Conservation (phyloP, 1,139 yeast genomes). For the Debaryomycetaceae sp. region DNA sequence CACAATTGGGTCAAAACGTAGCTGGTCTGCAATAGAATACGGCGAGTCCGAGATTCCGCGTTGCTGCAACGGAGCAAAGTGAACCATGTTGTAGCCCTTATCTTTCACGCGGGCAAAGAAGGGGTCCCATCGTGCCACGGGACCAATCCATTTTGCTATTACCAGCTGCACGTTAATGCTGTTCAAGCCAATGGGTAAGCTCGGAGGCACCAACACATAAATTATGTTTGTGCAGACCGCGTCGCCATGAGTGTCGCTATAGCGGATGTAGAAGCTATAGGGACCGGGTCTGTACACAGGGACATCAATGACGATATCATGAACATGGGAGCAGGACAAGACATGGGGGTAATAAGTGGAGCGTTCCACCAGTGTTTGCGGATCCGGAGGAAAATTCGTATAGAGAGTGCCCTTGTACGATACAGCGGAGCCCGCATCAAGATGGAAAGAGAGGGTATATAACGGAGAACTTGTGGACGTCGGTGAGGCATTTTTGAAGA, state of each 20-base stretch:
- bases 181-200: slow-evolving; percentile 60
- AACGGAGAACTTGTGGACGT: slow-evolving; percentile 36
- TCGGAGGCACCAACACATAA: slow-evolving; percentile 79
- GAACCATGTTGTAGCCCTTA: slow-evolving; percentile 91
- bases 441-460: slow-evolving; percentile 46
- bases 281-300: slow-evolving; percentile 70
- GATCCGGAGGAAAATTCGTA: slow-evolving; percentile 58
- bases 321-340: slow-evolving; percentile 39
- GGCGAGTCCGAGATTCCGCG: slow-evolving; percentile 90
- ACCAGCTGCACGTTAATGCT: slow-evolving; percentile 79
- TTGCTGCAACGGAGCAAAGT: slow-evolving; percentile 85
- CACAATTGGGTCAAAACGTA: slow-evolving; percentile 55
- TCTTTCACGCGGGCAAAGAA: slow-evolving; percentile 48
- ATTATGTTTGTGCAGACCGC: slow-evolving; percentile 40
- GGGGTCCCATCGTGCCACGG: slow-evolving; percentile 48
- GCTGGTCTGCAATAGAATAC: slow-evolving; percentile 81
- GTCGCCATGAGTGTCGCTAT: slow-evolving; percentile 22
- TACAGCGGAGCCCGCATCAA: slow-evolving; percentile 67
- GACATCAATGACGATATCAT: slow-evolving; percentile 52
- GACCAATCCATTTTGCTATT: slow-evolving; percentile 87
- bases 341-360: slow-evolving; percentile 37
- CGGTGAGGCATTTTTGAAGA: slow-evolving; percentile 12
- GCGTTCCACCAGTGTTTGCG: slow-evolving; percentile 41
- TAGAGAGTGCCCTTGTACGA: slow-evolving; percentile 60
- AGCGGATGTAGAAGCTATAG: slow-evolving; percentile 55